These are phyloP conservation scores for Daldinia vernicosa DNA, from an alignment of 495 filamentous ascomycete genomes.

Conservation along the genomic window DNA sequence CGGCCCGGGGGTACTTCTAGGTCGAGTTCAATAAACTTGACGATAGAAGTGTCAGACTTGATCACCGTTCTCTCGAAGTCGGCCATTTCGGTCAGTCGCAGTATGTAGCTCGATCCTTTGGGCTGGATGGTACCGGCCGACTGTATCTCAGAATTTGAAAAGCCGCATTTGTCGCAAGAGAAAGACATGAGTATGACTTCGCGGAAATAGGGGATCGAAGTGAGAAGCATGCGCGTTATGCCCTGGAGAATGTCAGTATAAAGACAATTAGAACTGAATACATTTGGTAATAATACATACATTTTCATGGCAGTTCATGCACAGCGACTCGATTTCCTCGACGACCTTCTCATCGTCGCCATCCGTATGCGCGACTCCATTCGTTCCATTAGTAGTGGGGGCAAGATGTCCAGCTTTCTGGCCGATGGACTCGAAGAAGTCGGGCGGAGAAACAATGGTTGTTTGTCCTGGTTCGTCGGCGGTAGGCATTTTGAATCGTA, in stretches of 20 bases:
- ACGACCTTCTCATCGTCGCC: conserved; percentile 66
- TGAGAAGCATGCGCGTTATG: conserved; percentile 83
- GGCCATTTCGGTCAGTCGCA: conserved; percentile 70
- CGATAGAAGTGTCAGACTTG: conserved; percentile 84
- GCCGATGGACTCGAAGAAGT: conserved; percentile 64
- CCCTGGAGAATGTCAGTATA: conserved; percentile 62
- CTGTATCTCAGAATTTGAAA: conserved; percentile 91
- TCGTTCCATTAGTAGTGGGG: conserved; percentile 46
- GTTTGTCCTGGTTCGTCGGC: conserved; percentile 23
- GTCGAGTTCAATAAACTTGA: conserved; percentile 84
- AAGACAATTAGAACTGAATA: neutral
- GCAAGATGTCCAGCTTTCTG: conserved; percentile 61
- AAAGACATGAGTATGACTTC: conserved; percentile 98
- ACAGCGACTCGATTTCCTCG: conserved; percentile 65
- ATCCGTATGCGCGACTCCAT: conserved; percentile 39
- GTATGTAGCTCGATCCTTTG: conserved; percentile 79
- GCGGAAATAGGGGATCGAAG: conserved; percentile 93
- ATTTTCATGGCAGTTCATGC: conserved; percentile 76
- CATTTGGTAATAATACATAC: conserved; percentile 59
- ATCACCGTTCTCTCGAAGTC: conserved; percentile 89
- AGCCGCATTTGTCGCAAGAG: conserved; percentile 85
- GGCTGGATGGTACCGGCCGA: conserved; percentile 90
- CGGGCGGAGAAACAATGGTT: conserved; percentile 37
- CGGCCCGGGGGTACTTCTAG: conserved; percentile 90
- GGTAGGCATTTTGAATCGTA: conserved; percentile 20